Base-by-base conservation (phyloP, 1,284 basidiomycete species). In the Marasmius tenuissimus region DNA sequence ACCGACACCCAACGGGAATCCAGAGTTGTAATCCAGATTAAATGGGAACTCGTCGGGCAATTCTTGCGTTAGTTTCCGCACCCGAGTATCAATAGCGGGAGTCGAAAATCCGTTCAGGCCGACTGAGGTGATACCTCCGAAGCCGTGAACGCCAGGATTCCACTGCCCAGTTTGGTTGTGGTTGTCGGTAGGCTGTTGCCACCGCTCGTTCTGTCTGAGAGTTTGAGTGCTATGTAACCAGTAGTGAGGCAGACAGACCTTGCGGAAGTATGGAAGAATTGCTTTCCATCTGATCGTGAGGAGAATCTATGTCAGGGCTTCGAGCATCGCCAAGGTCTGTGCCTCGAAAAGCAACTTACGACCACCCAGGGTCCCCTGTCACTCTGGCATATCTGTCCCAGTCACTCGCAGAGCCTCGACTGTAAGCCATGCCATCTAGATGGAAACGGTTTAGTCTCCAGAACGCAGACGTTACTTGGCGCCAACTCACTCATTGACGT, bases 351-450 rank as follows among this genome's bases (percentile, higher is more conserved):
- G 8, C n/a, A 47, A 47, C 45, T n/a, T 47, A 54, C 35, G 65
- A 66, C 69, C 69, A 71, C 22, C 68, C 65, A 18, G 64, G 60
- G 42, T 69, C 68, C 10, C 66, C 65, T 7, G 61, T 58, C 8
- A 69, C 37, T 8, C 18, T 12, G 27, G 69, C 70, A 50, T 61
- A 65, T 16, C 61, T 49, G 42, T 71, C 65, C 38, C 37, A 68
- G 35, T 69, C 66, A 7, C 63, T 63, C 8, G 55, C 33, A 1
- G 69, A 65, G 11, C 69, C 66, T 16, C 70, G 68, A 11, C 65
- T 66, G 57, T 66, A 65, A 33, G 61, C 11, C 66, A 68, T 63
- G 20, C 47, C 50, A 47, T 66, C 63, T 62, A 22, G 14, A 58
- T 33, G 14, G 18, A 12, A 10, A 10, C 35, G 11, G 34, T n/a